phyloP scores from a whole-genome alignment of 1,284 basidiomycete genomes.

The Tylopilus orsonianus region DNA sequence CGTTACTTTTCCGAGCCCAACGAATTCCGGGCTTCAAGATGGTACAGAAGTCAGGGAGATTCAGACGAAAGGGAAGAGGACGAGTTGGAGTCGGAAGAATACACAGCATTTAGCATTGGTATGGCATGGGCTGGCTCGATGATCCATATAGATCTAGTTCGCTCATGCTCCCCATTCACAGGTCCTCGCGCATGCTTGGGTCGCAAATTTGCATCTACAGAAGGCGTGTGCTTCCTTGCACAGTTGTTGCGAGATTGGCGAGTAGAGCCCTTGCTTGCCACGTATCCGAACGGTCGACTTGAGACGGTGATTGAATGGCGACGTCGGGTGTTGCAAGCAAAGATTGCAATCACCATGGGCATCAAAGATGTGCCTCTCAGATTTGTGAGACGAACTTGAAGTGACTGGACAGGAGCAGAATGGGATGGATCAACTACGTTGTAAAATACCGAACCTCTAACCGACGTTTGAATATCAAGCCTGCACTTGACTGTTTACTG shows the following conservation, averaged over 20 bases:
- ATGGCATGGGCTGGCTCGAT: neutral
- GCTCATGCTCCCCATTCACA: neutral
- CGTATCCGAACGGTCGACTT: slow-evolving; percentile 3
- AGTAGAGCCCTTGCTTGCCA: slow-evolving; percentile 42
- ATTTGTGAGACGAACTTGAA: slow-evolving; percentile 32
- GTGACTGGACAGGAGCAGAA: too few relatives aligned
- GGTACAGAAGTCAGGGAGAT: slow-evolving; percentile 33
- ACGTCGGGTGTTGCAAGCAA: slow-evolving; percentile 43
- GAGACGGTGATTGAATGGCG: slow-evolving; percentile 48
- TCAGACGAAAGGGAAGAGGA: slow-evolving; percentile 12
- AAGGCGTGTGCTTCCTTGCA: slow-evolving; percentile 52
- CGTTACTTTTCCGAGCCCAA: slow-evolving; percentile 41
- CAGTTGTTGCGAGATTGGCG: slow-evolving; percentile 52
- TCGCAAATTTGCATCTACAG: slow-evolving; percentile 51
- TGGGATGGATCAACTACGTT: too few relatives aligned
- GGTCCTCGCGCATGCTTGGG: slow-evolving; percentile 58
- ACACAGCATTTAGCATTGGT: slow-evolving; percentile 47
- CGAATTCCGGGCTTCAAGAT: slow-evolving; percentile 39
- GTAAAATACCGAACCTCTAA: too few relatives aligned
- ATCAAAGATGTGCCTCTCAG: slow-evolving; percentile 42
- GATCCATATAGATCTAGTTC: neutral
- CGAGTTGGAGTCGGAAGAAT: slow-evolving; percentile 39
- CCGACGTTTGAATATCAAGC: too few relatives aligned
- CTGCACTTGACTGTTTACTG: too few relatives aligned
- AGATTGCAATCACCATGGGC: slow-evolving; percentile 40